Percentiles rank a stretch among this genome's conserved stretches.
Conservation (phyloP, 129 eudicot genomes). For the Dittrichia graveolens region DNA sequence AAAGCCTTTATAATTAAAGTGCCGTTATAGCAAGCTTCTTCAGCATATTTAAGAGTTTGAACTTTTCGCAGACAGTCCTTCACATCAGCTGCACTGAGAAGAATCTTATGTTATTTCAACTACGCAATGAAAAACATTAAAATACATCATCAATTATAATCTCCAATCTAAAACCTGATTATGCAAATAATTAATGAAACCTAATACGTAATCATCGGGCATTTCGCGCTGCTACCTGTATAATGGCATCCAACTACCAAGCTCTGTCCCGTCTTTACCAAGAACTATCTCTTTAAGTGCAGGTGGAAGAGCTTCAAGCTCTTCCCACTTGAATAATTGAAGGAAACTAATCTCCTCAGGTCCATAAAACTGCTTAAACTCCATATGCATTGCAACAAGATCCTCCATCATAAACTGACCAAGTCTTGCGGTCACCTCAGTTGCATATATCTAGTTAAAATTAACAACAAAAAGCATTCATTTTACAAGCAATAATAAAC, state of each 20-base stretch:
- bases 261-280: constrained; percentile 69
- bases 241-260: constrained; percentile 79
- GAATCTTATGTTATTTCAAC: constrained; percentile 19
- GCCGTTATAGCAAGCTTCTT: constrained; percentile 84
- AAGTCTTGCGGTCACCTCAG: constrained; percentile 73
- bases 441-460: constrained; percentile 69
- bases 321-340: constrained; percentile 74
- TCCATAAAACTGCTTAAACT: constrained; percentile 77
- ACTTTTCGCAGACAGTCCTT: constrained; percentile 72
- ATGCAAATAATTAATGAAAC: constrained; percentile 5
- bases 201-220: neutral
- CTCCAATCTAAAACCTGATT: neutral
- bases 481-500: neutral
- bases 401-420: constrained; percentile 92
- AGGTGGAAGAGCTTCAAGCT: constrained; percentile 72
- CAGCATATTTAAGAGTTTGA: constrained; percentile 69
- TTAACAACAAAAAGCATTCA: neutral
- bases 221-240: constrained; percentile 58
- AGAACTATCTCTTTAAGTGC: constrained; percentile 53
- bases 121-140: too few relatives aligned
- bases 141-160: neutral
- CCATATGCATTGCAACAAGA: constrained; percentile 80
- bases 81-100: constrained; percentile 89
- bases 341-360: constrained; percentile 51
- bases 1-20: constrained; percentile 62